Percentiles rank a stretch among this genome's conserved stretches.
These are phyloP conservation scores for Penicillium mononematosum DNA, from an alignment of 495 filamentous ascomycete genomes.

Conservation along the genomic window DNA sequence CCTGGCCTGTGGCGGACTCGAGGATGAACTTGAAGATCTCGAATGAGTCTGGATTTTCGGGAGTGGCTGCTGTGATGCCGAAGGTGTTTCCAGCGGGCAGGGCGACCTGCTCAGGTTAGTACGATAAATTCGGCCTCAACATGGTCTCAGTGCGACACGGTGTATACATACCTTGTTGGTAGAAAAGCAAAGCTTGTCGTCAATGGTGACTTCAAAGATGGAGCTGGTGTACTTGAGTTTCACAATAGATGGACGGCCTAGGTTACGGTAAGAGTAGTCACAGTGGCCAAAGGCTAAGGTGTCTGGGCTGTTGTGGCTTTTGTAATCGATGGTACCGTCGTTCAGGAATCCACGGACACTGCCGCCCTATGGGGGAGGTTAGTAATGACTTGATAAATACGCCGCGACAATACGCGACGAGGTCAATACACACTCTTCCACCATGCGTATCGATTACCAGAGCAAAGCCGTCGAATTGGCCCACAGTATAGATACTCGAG, in stretches of 20 bases:
- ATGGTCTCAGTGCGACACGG: background rate
- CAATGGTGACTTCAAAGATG: constrained; percentile 73
- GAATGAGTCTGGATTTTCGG: constrained; percentile 90
- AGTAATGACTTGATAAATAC: constrained; percentile 1
- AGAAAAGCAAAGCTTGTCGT: constrained; percentile 80
- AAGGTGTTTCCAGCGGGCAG: constrained; percentile 82
- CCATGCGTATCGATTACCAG: constrained; percentile 86
- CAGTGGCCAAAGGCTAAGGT: constrained; percentile 91
- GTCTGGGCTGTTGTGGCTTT: constrained; percentile 73
- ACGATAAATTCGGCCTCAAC: background rate
- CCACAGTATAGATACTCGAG: constrained; percentile 77
- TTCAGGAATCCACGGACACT: constrained; percentile 91
- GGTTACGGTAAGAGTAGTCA: constrained; percentile 85
- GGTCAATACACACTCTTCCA: constrained; percentile 52
- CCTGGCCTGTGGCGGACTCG: constrained; percentile 45
- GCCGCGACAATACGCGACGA: background rate
- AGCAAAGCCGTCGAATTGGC: constrained; percentile 80
- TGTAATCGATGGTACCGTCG: constrained; percentile 82
- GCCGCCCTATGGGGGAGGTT: constrained; percentile 54
- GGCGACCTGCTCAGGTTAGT: constrained; percentile 47
- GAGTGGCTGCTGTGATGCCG: constrained; percentile 82
- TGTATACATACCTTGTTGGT: constrained; percentile 59
- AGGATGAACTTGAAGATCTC: constrained; percentile 86
- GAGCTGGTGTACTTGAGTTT: constrained; percentile 64
- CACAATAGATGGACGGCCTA: constrained; percentile 76